Percentiles rank a stretch among this genome's conserved stretches.
Evolutionary conservation across 306 rosid genomes (phyloP).

Genomic region (Betula pendula): DNA sequence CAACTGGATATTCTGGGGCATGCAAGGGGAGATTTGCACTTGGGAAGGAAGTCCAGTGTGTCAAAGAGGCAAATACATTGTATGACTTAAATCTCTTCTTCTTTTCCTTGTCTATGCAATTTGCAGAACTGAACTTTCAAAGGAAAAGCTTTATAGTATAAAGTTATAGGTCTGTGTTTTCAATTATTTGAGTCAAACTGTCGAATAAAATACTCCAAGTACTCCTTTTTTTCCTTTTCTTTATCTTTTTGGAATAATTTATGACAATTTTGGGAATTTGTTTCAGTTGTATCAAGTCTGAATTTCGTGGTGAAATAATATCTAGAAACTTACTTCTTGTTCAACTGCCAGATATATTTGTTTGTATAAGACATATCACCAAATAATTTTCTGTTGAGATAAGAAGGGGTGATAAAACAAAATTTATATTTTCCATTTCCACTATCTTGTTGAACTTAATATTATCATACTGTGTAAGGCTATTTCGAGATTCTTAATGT

Average conservation of each 20-base stretch:
- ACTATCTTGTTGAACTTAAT: too few species aligned
- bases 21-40: not conserved
- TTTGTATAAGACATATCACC: too few species aligned
- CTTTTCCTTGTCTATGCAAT: not conserved
- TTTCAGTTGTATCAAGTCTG: too few species aligned
- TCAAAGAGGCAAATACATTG: not conserved
- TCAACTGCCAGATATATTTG: too few species aligned
- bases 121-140: not conserved
- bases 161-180: not conserved
- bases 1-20: not conserved
- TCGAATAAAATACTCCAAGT: not conserved
- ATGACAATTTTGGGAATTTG: too few species aligned
- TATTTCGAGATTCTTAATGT: too few species aligned
- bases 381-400: too few species aligned
- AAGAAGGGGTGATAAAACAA: too few species aligned
- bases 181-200: not conserved
- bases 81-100: not conserved
- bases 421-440: too few species aligned
- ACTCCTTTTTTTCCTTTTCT: not conserved
- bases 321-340: too few species aligned
- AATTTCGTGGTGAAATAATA: too few species aligned
- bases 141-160: not conserved
- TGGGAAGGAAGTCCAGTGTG: slow-evolving; percentile 3
- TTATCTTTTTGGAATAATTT: not conserved
- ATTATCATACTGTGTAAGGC: too few species aligned